A percentile compares a stretch with the other conserved stretches of the same genome.
Conservation (phyloP, 225 moss, liverwort and hornwort species). For the Bryoerythrophyllum caledonicum region DNA sequence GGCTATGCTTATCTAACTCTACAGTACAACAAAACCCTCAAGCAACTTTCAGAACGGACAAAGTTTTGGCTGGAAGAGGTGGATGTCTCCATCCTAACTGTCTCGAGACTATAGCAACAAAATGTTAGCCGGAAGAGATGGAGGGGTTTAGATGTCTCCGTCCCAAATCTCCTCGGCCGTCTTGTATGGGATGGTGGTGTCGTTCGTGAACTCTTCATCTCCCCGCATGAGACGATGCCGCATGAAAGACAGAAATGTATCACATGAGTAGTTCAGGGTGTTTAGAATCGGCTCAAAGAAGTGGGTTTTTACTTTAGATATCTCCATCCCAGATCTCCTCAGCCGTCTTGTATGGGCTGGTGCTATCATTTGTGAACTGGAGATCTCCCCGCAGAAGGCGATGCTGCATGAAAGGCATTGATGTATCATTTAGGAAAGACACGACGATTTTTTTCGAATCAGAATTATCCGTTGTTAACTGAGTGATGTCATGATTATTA, state of each 20-base stretch:
- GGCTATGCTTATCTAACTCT: not conserved
- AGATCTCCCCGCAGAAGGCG: slow-evolving; percentile 48
- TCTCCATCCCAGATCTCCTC: slow-evolving; percentile 64
- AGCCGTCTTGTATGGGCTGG: slow-evolving; percentile 46
- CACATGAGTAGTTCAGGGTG: too few species aligned
- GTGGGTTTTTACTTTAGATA: slow-evolving; percentile 14
- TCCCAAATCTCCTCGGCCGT: slow-evolving; percentile 55
- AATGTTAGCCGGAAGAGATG: slow-evolving; percentile 1
- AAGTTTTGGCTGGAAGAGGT: not conserved
- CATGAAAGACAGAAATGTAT: slow-evolving; percentile 11
- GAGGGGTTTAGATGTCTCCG: slow-evolving; percentile 42
- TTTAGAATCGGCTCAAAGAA: slow-evolving; percentile 10
- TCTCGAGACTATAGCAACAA: not conserved
- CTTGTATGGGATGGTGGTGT: slow-evolving; percentile 58
- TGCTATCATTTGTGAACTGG: slow-evolving; percentile 25
- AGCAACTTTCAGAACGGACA: too few species aligned
- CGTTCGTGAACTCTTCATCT: slow-evolving; percentile 35
- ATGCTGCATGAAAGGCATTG: slow-evolving; percentile 29
- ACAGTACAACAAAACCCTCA: too few species aligned
- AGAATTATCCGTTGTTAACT: not conserved
- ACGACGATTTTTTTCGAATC: too few species aligned
- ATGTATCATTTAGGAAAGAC: slow-evolving; percentile 11
- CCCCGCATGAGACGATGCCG: slow-evolving; percentile 53
- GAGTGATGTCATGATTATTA: too few species aligned
- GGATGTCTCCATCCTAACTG: too few species aligned